Percentiles rank a stretch among this genome's conserved stretches.
These are phyloP conservation scores for Alternaria novae-zelandiae DNA, from an alignment of 2,329 filamentous ascomycete species.

Conservation along the genomic window DNA sequence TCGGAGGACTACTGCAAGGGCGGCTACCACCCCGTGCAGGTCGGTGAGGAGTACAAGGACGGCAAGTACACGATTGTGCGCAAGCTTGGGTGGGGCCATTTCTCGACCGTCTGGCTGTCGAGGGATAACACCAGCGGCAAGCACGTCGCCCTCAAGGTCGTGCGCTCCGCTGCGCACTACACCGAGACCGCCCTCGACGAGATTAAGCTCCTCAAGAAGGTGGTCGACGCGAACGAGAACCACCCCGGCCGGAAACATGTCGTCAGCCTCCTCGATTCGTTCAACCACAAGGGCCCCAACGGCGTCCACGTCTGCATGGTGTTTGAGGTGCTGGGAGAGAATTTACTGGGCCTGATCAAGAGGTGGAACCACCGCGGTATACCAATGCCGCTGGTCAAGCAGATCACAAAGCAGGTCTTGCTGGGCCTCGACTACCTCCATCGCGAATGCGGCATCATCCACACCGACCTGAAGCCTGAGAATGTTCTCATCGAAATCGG, in stretches of 20 bases:
- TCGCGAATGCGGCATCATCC: conserved; percentile 97
- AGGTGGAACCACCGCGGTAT: conserved; percentile 98
- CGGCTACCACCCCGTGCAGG: conserved; percentile 92
- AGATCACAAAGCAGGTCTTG: conserved; percentile 97
- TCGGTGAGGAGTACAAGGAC: conserved; percentile 97
- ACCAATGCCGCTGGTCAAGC: conserved; percentile 94
- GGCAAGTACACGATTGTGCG: conserved; percentile 95
- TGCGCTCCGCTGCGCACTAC: conserved; percentile 96
- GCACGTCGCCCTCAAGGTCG: conserved; percentile 97
- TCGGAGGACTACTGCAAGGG: conserved; percentile 99
- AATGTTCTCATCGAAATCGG: conserved; percentile 99
- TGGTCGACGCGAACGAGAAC: conserved; percentile 91
- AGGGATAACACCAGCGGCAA: conserved; percentile 86
- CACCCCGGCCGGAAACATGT: conserved; percentile 95
- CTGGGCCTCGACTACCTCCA: conserved; percentile 96
- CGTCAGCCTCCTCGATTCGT: conserved; percentile 93
- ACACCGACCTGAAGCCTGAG: conserved; percentile 96
- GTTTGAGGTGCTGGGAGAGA: conserved; percentile 96
- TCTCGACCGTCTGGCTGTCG: conserved; percentile 92
- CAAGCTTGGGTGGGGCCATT: conserved; percentile 98
- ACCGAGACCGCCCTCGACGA: conserved; percentile 99
- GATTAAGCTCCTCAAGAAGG: conserved; percentile 97
- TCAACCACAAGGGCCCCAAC: conserved; percentile 96
- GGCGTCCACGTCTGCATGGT: conserved; percentile 99
- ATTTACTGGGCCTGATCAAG: conserved; percentile 93